A percentile compares a stretch with the other conserved stretches of the same genome.
Evolutionary conservation across 192 early-diverging fungal genomes (phyloP).

Genomic region (Globomyces pollinis-pini): DNA sequence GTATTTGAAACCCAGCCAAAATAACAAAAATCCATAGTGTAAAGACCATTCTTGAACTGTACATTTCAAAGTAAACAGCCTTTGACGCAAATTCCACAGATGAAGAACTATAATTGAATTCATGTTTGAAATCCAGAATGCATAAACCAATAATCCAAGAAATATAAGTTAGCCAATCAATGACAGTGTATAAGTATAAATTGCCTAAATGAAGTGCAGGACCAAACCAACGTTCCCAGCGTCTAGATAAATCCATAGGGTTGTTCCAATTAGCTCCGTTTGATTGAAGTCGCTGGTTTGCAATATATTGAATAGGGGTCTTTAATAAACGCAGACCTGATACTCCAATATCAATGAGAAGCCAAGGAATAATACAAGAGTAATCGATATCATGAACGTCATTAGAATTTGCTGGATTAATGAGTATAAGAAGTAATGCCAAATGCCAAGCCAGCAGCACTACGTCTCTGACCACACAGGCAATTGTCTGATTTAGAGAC

Average conservation of each 20-base stretch:
- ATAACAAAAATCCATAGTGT: too few relatives aligned
- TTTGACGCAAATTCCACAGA: too few relatives aligned
- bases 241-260: neutral
- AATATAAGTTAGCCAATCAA: slow-evolving; percentile 10
- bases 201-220: neutral
- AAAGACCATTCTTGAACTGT: neutral
- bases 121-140: neutral
- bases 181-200: neutral
- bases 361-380: slow-evolving; percentile 9
- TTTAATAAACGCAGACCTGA: neutral
- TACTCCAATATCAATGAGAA: slow-evolving; percentile 1
- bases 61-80: slow-evolving; percentile 10
- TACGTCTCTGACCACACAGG: too few relatives aligned
- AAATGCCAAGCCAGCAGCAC: too few relatives aligned
- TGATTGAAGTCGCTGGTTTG: neutral
- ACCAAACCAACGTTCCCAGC: slow-evolving; percentile 1
- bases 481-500: too few relatives aligned
- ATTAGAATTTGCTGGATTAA: too few relatives aligned
- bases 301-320: slow-evolving; percentile 7
- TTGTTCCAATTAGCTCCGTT: slow-evolving; percentile 7
- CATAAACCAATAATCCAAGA: slow-evolving; percentile 12
- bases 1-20: neutral
- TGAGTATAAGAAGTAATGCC: too few relatives aligned
- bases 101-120: too few relatives aligned
- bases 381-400: too few relatives aligned